These are phyloP conservation scores for Dalechampia spathulata DNA, from an alignment of 441 rosid species.

Conservation along the genomic window DNA sequence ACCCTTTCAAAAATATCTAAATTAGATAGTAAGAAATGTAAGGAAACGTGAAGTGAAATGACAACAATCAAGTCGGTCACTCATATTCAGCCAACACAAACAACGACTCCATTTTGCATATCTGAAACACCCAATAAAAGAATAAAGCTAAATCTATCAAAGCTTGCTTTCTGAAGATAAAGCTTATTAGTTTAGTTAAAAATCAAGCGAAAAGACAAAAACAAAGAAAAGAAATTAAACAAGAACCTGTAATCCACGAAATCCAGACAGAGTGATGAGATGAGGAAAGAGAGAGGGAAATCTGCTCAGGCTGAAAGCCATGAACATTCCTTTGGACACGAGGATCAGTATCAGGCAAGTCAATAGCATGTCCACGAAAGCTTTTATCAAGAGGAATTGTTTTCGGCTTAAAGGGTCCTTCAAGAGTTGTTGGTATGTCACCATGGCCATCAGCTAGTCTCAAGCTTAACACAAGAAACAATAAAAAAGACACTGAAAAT, in stretches of 20 bases:
- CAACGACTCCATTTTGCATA: no score
- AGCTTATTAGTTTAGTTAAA: no score
- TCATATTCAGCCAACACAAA: no score
- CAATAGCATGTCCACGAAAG: constrained; percentile 45
- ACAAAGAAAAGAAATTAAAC: not conserved
- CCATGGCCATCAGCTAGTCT: constrained; percentile 19
- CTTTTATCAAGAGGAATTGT: constrained; percentile 56
- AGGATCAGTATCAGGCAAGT: constrained; percentile 63
- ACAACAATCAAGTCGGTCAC: no score
- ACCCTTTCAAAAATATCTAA: no score
- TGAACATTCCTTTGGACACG: constrained; percentile 33
- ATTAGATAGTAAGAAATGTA: no score
- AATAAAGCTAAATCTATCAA: no score
- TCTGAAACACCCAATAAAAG: no score
- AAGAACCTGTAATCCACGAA: constrained; percentile 78
- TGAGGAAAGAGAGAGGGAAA: constrained; percentile 64
- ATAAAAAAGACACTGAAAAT: not conserved
- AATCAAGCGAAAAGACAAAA: not conserved
- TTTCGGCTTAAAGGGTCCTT: constrained; percentile 67
- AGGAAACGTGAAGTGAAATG: no score
- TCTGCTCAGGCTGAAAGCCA: constrained; percentile 63
- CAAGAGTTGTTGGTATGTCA: constrained; percentile 46
- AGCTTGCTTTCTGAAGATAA: no score
- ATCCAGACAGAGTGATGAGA: constrained; percentile 56
- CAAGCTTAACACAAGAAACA: constrained; percentile 4